Percentiles rank a stretch among this genome's conserved stretches.
Conservation (phyloP, 768 basidiomycete species). For the Boletus rubescentipes region DNA sequence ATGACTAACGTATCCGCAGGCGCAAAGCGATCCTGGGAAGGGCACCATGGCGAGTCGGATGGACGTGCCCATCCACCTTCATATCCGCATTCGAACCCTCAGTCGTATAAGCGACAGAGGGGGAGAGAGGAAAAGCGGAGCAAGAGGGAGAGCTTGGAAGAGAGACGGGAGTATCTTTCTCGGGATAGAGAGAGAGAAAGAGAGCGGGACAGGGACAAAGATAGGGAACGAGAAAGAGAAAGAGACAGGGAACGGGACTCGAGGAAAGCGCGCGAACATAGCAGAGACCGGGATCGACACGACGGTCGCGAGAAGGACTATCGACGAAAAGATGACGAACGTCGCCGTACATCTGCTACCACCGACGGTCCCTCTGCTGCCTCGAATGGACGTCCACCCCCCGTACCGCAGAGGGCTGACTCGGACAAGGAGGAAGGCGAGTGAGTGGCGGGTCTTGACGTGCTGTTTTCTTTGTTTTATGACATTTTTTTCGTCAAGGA, state of each 20-base stretch:
- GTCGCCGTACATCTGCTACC: conserved; percentile 19
- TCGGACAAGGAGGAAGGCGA: conserved; percentile 89
- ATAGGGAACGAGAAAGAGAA: conserved; percentile 37
- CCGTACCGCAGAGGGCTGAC: conserved; percentile 32
- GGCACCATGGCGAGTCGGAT: conserved; percentile 40
- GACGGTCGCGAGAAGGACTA: conserved; percentile 28
- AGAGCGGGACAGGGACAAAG: conserved; percentile 26
- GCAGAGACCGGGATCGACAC: conserved; percentile 29
- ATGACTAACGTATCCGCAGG: conserved; percentile 87
- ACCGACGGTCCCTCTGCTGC: conserved; percentile 6
- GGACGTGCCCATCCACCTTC: conserved; percentile 19
- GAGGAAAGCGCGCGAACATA: conserved; percentile 32
- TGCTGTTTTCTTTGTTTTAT: conserved; percentile 11
- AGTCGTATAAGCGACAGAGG: conserved; percentile 51
- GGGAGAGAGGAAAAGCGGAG: conserved; percentile 44
- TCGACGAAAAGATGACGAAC: conserved; percentile 34
- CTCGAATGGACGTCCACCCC: conserved; percentile 23
- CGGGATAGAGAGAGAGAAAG: conserved; percentile 37
- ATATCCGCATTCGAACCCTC: conserved; percentile 2
- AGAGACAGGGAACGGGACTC: conserved; percentile 36
- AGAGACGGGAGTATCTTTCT: conserved; percentile 35
- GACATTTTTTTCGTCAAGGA: conserved; percentile 40
- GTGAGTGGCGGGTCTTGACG: conserved; percentile 54
- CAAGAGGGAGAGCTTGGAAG: conserved; percentile 37
- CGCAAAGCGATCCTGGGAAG: conserved; percentile 78